Conservation (phyloP, 306 rosid genomes). For the Castanea crenata region DNA sequence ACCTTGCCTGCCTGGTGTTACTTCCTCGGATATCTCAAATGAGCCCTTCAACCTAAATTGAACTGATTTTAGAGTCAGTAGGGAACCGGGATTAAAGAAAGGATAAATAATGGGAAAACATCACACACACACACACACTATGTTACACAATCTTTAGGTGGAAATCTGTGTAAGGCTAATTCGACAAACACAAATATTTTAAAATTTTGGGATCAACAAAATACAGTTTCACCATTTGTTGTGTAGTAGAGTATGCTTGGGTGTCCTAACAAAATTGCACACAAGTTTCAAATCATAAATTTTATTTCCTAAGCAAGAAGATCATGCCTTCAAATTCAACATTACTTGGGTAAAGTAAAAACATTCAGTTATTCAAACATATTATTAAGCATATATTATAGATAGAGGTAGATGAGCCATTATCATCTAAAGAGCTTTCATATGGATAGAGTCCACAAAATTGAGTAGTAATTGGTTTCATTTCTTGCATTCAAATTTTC, state of each 20-base stretch:
- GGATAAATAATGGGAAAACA: background rate
- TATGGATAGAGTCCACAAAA: background rate
- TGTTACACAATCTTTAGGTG: background rate
- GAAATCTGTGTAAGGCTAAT: background rate
- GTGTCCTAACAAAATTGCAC: background rate
- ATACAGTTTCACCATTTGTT: background rate
- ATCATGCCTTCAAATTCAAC: background rate
- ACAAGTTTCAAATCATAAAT: background rate
- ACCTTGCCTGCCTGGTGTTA: background rate
- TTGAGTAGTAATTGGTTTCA: background rate
- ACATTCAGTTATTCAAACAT: background rate
- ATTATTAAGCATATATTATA: background rate
- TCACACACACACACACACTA: background rate
- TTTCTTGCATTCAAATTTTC: background rate
- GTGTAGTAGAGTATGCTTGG: background rate
- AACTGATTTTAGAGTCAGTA: background rate
- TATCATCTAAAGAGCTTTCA: background rate
- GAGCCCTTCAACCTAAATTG: background rate
- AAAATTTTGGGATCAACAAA: background rate
- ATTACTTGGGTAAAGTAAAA: background rate
- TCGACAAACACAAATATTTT: background rate
- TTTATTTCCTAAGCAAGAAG: background rate
- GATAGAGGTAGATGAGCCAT: background rate
- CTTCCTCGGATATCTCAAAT: background rate
- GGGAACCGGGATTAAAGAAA: background rate